Base-by-base conservation (phyloP, 1,139 yeast genomes). In the Yamadazyma conglobata region DNA sequence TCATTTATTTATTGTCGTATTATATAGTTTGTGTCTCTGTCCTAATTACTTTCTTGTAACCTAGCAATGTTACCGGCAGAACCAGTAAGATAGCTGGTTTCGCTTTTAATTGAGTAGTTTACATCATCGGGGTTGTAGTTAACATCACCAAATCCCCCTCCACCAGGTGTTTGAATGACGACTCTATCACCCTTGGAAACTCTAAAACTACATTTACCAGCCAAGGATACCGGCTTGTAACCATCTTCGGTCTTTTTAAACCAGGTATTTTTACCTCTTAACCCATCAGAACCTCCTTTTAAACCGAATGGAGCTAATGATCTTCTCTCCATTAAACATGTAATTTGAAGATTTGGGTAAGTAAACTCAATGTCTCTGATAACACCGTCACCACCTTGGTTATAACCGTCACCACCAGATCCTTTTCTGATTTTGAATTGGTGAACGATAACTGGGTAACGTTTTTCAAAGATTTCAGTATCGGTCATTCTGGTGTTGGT, bases 401-500 rank as follows among this genome's bases (percentile, higher is more conserved):
- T 64, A n/a, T 48, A 44, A 0, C 74, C 74, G 12, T 37, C 43
- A 16, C 74, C 74, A 2, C 74, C 74, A 3, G 72, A 64, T 3
- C 58, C 60, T 12, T 40, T 31, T 30, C 73, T 49, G 10, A 67
- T 58, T 5, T 67, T 51, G 35, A 52, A 68, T 40, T 65, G 69
- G 26, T 51, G 70, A 8, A 68, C 53, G 27, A 68, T 56, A 2
- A 66, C 73, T 1, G 74, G 74, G 42, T 68, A 68, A 28, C 74
- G 46, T 42, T 64, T 68, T 36, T 68, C 74, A 43, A 68, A 67
- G 8, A 68, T 47, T 42, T 68, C 74, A 2, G 69, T 56, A 39
- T 68, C 74, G 3, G 74, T 68, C 42, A 67, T 68, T 44, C 73
- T 52, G 13, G 74, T 68, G 41, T 68, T 68, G 15, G 74, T 68